Evolutionary conservation across 495 filamentous ascomycete species (phyloP).

Genomic region (Neurospora tetraspora): DNA sequence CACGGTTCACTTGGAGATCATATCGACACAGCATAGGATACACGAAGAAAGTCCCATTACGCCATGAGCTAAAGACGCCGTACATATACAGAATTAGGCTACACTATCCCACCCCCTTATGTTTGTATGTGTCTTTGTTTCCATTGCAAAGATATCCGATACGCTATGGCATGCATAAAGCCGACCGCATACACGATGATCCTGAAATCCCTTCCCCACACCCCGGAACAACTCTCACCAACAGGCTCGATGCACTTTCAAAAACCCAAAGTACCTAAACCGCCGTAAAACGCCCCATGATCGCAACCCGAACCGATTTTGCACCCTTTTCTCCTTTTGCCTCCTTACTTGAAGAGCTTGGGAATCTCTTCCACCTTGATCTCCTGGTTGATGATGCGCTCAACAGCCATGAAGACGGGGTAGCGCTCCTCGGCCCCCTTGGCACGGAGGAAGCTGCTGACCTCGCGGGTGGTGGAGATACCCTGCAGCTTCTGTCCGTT

Average conservation of each 20-base stretch:
- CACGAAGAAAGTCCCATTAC: neutral
- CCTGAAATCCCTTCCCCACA: neutral
- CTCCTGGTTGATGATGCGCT: constrained; percentile 51
- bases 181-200: neutral
- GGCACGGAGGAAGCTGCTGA: constrained; percentile 75
- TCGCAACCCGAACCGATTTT: neutral
- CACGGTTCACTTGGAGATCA: neutral
- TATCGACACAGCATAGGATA: neutral
- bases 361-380: constrained; percentile 54
- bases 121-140: neutral
- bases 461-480: constrained; percentile 81
- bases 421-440: constrained; percentile 72
- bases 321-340: neutral
- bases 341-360: constrained; percentile 37
- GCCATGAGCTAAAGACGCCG: neutral
- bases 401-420: constrained; percentile 82
- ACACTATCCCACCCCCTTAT: neutral
- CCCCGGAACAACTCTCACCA: neutral
- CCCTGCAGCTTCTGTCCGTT: constrained; percentile 98
- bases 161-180: neutral
- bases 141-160: neutral
- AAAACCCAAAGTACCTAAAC: neutral
- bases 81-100: neutral
- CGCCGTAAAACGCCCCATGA: neutral
- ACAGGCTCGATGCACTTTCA: neutral